Base-by-base conservation (phyloP, 805 yeast species). In the Ascoidea tarda region DNA sequence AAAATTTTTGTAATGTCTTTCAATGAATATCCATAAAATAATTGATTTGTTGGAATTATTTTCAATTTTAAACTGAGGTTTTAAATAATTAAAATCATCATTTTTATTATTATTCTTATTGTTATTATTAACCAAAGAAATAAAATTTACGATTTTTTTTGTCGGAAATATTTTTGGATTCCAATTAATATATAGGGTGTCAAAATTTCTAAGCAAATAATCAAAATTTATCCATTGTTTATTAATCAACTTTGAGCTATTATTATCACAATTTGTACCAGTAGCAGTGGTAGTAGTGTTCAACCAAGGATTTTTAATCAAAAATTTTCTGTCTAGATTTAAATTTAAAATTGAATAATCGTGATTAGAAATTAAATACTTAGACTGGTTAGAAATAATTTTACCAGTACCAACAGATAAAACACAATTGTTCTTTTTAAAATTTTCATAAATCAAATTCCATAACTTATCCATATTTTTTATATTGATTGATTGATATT, bases 351-450 rank as follows among this genome's bases (percentile, higher is more conserved):
- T 67, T 0, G 85, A 72, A 61, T 87, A 88, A 63, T 88, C 96
- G 64, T 88, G 96, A 45, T 75, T 69, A 4, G 81, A 66, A 1
- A 77, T 68, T 33, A 85, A 65, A 1, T 68, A 65, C 5, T 57
- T n/a, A 47, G 74, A 60, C 51, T 73, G 61, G 48, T 64, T 56
- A 31, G 59, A 47, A 16, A 76, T 67, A 12, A 70, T 60, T 6
- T 62, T 60, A 1, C 82, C 85, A 0, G 95, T 84, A 0, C 96
- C 96, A 0, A 85, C 52, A 1, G 90, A 86, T 12, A 87, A 49
- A 33, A 81, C 57, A 31, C 81, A 63, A 2, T 66, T 57, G 5
- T 73, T 72, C 1, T 52, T 33, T 4, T 55, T 49, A 62, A 73
- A 73, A 1, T 59, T 52, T 0, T 54, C 50, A 52, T 57, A 53